Base-by-base conservation (phyloP, 2,329 filamentous ascomycete species). In the Clathrospora elynae region DNA sequence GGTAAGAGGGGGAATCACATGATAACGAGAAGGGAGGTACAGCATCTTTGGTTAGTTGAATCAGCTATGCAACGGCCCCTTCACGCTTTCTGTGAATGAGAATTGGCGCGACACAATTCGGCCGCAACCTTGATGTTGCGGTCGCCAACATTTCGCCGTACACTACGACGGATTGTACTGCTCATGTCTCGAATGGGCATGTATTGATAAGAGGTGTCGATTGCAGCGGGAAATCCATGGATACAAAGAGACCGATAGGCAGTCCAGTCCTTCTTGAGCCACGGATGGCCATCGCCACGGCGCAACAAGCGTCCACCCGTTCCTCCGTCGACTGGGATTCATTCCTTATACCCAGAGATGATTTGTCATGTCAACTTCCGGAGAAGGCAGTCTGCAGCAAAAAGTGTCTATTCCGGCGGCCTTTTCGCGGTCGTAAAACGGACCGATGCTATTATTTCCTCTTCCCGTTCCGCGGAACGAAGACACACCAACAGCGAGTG, bases 391-490 rank as follows among this genome's bases (percentile, higher is more conserved):
- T 42, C 42, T 46, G 19, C 4, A 36, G 8, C 7, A 42, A 46
- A 37, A 46, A 42, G 22, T 37, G 33, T 46, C 32, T 38, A 46
- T 46, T 46, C 28, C 33, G 33, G 38, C 43, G 43, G 43, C 42
- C 40, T 41, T 46, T 46, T 46, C 24, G 43, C 43, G 43, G 43
- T 46, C 43, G 13, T 38, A 25, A 42, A 42, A 35, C 40, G 43
- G 43, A 42, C 43, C 43, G 43, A 46, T 29, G 38, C 23, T 7
- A 37, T 16, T 32, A 33, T 33, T 29, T 42, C 32, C 17, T 14
- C 23, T 24, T 11, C 37, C 16, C 23, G 16, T 19, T n/a, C 38
- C 33, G 33, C 38, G 33, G 38, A 35, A 41, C 14, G 18, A 35
- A 20, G 31, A 36, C 13, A 35, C 38, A 37, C 33, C 20, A 24